Percentiles rank a stretch among this genome's conserved stretches.
phyloP scores from a whole-genome alignment of 1,139 yeast genomes.

The Yamadazyma spencermartinsiae region DNA sequence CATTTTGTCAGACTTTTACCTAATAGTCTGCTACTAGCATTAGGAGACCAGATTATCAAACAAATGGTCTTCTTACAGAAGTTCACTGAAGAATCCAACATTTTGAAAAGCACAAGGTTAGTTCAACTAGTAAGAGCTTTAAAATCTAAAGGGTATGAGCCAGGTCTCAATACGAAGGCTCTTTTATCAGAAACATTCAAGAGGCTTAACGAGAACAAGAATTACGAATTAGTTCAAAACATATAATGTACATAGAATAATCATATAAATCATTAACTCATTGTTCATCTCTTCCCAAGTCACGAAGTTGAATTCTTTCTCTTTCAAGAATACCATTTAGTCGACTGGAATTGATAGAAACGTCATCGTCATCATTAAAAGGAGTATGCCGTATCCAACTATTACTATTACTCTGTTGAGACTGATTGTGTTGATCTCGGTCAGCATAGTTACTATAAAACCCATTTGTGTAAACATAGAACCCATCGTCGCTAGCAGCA shows the following conservation, averaged over 20 bases:
- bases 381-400: constrained; percentile 26
- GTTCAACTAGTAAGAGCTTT: background rate
- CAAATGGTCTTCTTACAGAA: constrained; percentile 14
- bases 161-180: background rate
- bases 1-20: constrained; percentile 26
- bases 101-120: background rate
- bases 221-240: background rate
- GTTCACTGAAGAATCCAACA: constrained; percentile 1
- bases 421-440: constrained; percentile 15
- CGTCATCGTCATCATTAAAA: constrained; percentile 21
- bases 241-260: constrained; percentile 2
- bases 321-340: constrained; percentile 11
- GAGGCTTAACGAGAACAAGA: background rate
- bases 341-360: constrained; percentile 19
- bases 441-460: constrained; percentile 27
- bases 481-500: constrained; percentile 46
- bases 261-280: too few relatives aligned
- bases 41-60: constrained; percentile 15
- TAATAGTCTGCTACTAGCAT: constrained; percentile 16
- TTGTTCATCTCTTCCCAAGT: constrained; percentile 5
- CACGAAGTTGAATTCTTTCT: constrained; percentile 11
- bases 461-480: constrained; percentile 48
- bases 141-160: background rate
- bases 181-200: background rate
- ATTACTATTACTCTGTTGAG: constrained; percentile 16